phyloP scores from a whole-genome alignment of 2,329 filamentous ascomycete species.

The Fusarium sp. region DNA sequence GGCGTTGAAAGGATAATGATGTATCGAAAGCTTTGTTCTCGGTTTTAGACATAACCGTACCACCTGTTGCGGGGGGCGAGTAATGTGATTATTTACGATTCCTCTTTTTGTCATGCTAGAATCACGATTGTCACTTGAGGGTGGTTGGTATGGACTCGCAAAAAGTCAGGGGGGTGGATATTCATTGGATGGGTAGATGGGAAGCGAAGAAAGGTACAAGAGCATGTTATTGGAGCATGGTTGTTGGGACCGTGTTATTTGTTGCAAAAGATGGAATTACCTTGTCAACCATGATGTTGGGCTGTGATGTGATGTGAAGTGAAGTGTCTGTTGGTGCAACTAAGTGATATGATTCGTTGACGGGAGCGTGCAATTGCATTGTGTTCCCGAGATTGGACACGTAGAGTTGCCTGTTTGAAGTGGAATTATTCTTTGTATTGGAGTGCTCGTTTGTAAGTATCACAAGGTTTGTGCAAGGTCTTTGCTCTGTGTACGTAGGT shows the following conservation, averaged over 20 bases:
- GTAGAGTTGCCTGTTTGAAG: not conserved
- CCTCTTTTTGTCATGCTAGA: conserved; percentile 25
- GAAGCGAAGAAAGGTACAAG: conserved; percentile 39
- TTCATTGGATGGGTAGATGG: conserved; percentile 31
- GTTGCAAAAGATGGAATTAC: conserved; percentile 33
- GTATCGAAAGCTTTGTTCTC: conserved; percentile 49
- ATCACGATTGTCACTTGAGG: conserved; percentile 22
- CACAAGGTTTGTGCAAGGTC: not conserved
- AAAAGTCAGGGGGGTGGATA: conserved; percentile 14
- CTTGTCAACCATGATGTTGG: conserved; percentile 5
- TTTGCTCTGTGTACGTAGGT: not conserved
- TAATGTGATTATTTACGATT: conserved; percentile 45
- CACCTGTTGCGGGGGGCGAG: conserved; percentile 28
- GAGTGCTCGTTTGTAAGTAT: not conserved
- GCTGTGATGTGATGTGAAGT: not conserved
- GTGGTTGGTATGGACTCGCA: conserved; percentile 1
- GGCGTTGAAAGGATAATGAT: conserved; percentile 55
- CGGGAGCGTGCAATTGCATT: not conserved
- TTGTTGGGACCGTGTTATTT: conserved; percentile 33
- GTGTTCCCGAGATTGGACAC: not conserved
- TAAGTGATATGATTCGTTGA: not conserved
- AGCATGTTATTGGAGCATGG: conserved; percentile 40
- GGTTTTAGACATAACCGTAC: conserved; percentile 48
- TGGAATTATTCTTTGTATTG: too few species aligned
- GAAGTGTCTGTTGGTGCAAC: not conserved